Evolutionary conservation across 2,329 filamentous ascomycete genomes (phyloP).

Genomic region (Arachnopeziza araneosa): DNA sequence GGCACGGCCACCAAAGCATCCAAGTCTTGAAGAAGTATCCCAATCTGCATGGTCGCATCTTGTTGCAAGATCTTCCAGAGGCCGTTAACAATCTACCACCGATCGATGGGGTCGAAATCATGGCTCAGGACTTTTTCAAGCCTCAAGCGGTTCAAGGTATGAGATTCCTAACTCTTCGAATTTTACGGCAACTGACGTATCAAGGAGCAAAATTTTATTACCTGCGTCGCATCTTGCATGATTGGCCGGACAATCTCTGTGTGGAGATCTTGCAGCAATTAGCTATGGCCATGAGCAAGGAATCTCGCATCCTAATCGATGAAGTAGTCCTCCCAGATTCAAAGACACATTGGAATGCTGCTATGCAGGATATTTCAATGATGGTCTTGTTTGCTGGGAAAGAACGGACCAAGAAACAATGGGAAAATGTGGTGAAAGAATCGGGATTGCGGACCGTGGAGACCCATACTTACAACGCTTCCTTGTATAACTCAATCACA

Average conservation of each 20-base stretch:
- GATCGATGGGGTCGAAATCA: not conserved
- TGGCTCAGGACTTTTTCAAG: conserved; percentile 1
- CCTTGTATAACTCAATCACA: not conserved
- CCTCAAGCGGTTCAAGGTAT: not conserved
- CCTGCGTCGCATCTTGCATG: conserved; percentile 35
- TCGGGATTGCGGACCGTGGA: conserved; percentile 6
- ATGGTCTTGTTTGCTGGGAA: conserved; percentile 30
- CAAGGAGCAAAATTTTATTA: conserved; percentile 29
- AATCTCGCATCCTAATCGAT: conserved; percentile 37
- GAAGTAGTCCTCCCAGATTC: conserved; percentile 38
- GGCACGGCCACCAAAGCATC: not conserved
- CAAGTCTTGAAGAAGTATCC: not conserved
- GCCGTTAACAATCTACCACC: not conserved
- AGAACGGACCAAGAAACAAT: conserved; percentile 34
- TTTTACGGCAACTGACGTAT: not conserved
- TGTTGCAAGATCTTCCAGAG: not conserved
- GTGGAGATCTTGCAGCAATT: conserved; percentile 32
- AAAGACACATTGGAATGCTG: conserved; percentile 29
- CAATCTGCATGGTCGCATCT: not conserved
- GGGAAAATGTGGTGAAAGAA: conserved; percentile 20
- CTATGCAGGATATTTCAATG: conserved; percentile 35
- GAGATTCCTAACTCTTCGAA: not conserved
- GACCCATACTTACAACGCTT: conserved; percentile 7
- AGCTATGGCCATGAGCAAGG: conserved; percentile 29
- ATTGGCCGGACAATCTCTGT: conserved; percentile 33